Evolutionary conservation across 495 filamentous ascomycete genomes (phyloP).

Genomic region (Podospora fimiseda): DNA sequence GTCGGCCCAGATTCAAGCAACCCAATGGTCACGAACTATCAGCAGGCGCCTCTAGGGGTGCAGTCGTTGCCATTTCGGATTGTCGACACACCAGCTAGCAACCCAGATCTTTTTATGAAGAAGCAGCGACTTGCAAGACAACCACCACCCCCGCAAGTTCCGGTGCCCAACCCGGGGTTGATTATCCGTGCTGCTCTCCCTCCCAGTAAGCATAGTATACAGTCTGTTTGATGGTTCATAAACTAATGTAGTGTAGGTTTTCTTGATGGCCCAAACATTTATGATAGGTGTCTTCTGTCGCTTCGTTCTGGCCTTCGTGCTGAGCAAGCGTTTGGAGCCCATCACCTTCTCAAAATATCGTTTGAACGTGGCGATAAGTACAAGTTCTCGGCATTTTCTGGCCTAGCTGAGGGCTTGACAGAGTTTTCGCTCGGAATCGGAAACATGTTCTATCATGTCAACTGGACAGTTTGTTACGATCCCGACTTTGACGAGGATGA

Average conservation of each 20-base stretch:
- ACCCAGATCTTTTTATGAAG: conserved; percentile 53
- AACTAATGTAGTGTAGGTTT: conserved; percentile 39
- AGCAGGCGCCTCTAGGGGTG: conserved; percentile 43
- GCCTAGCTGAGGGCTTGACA: conserved; percentile 81
- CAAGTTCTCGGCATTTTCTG: conserved; percentile 84
- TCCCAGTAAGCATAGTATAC: conserved; percentile 25
- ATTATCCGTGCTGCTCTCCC: conserved; percentile 19
- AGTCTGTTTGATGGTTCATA: too few relatives aligned
- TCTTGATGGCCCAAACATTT: conserved; percentile 76
- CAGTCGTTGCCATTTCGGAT: conserved; percentile 57
- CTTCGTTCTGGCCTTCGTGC: conserved; percentile 71
- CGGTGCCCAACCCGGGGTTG: conserved; percentile 18
- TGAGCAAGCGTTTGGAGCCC: conserved; percentile 83
- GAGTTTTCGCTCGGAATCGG: conserved; percentile 72
- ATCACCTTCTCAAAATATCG: conserved; percentile 91
- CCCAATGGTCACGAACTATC: conserved; percentile 51
- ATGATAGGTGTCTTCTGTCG: conserved; percentile 72
- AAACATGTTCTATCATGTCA: conserved; percentile 69
- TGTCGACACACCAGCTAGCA: conserved; percentile 62
- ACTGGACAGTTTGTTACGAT: conserved; percentile 71
- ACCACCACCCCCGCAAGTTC: conserved; percentile 4
- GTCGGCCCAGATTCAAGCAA: conserved; percentile 37
- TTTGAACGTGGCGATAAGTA: conserved; percentile 93
- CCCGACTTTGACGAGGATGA: conserved; percentile 44
- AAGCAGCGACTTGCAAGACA: conserved; percentile 32